phyloP scores from a whole-genome alignment of 768 basidiomycete genomes.

The Rhizopogon vinicolor region DNA sequence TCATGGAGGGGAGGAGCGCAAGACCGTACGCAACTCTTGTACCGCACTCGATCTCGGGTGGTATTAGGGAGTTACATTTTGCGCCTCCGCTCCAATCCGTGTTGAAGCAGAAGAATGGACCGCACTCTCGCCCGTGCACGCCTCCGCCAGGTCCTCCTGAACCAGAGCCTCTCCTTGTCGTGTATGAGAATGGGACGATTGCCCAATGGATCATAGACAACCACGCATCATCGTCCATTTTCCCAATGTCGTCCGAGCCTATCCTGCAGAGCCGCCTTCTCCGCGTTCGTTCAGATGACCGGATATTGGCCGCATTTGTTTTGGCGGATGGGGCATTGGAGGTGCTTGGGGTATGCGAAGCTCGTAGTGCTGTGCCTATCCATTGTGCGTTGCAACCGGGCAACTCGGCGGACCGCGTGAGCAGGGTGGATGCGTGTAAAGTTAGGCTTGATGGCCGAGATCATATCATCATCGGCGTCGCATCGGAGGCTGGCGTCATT shows the following conservation, averaged over 20 bases:
- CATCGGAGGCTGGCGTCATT: constrained; percentile 61
- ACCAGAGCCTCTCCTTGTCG: constrained; percentile 34
- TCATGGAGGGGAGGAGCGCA: constrained; percentile 37
- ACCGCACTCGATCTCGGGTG: constrained; percentile 38
- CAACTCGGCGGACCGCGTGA: constrained; percentile 48
- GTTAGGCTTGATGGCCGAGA: constrained; percentile 46
- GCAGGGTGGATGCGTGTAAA: constrained; percentile 48
- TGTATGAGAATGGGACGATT: constrained; percentile 57
- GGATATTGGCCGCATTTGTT: constrained; percentile 51
- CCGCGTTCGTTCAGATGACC: constrained; percentile 41
- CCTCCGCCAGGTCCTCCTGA: constrained; percentile 8
- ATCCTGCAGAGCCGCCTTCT: constrained; percentile 48
- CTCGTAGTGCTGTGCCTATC: constrained; percentile 29
- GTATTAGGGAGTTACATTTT: constrained; percentile 54
- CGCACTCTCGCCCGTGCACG: constrained; percentile 9
- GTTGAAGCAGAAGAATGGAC: constrained; percentile 13
- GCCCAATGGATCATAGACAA: constrained; percentile 44
- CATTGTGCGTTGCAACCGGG: constrained; percentile 56
- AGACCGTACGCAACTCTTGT: constrained; percentile 37
- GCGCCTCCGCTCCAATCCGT: constrained; percentile 4
- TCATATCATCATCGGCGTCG: constrained; percentile 53
- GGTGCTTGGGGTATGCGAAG: constrained; percentile 44
- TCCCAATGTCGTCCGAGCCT: constrained; percentile 36
- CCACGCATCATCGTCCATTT: constrained; percentile 29
- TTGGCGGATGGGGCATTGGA: constrained; percentile 67